Evolutionary conservation across 2,329 filamentous ascomycete genomes (phyloP), one percentile per base, ranked within the genome.

Genomic region (Chaetomium sp.): DNA sequence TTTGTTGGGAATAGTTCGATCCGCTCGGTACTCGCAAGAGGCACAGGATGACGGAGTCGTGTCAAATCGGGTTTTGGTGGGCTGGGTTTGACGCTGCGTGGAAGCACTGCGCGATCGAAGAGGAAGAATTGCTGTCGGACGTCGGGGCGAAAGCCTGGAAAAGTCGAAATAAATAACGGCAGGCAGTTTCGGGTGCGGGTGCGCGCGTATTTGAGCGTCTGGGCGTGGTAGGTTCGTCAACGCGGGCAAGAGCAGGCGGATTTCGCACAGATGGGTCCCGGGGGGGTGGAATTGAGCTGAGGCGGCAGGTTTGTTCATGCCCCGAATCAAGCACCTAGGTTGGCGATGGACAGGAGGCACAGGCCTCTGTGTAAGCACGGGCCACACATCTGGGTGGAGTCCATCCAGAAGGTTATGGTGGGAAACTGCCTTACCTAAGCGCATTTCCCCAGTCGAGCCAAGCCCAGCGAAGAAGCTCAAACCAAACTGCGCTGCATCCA

Each of bases 291-390:
- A 41, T 42, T 42, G 40, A 42, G 40, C 11, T 42, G 44, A 54
- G 38, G 49, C 53, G 47, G 53, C 52, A 49, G 49, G 51, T 56
- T 54, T 43, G 57, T 50, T 56, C 54, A 49, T 56, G 51, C 44
- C 48, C 47, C 44, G 32, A 46, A 52, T 33, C n/a, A 8, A 49
- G 38, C 49, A 37, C 34, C 40, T 52, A 43, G 53, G 38, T 56
- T 55, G 49, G 54, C 38, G 46, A 53, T 51, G 42, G 42, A 33
- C 8, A 14, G 46, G 37, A 49, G 40, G 41, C 54, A 52, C 54
- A 55, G 48, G 44, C 8, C 44, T 19, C 19, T 27, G 49, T 12
- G 6, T 34, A 33, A 37, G 57, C 57, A 59, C 54, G 46, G 52
- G 27, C 54, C 54, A 43, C 32, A 12, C 9, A 9, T 43, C 12